phyloP scores from a whole-genome alignment of 2,329 filamentous ascomycete genomes.

The Botrytis fragariae region DNA sequence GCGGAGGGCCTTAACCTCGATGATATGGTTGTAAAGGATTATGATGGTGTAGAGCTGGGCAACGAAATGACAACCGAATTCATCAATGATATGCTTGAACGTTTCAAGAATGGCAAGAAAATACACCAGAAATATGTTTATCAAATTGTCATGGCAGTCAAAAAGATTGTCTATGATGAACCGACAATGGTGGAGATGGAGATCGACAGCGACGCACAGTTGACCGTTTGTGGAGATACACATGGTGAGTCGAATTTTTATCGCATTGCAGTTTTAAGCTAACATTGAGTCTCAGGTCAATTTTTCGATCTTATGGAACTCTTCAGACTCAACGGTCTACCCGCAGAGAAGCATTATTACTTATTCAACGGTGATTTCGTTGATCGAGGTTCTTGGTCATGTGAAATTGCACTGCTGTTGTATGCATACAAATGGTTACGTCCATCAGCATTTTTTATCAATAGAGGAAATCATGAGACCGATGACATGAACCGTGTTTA shows the following conservation, averaged over 20 bases:
- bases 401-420: slow-evolving; percentile 88
- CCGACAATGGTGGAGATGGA: slow-evolving; percentile 95
- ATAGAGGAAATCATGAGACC: slow-evolving; percentile 97
- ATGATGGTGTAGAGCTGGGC: slow-evolving; percentile 78
- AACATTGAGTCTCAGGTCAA: slow-evolving; percentile 61
- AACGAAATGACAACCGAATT: slow-evolving; percentile 94
- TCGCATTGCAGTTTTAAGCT: background rate
- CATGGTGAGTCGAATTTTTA: slow-evolving; percentile 61
- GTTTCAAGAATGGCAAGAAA: slow-evolving; percentile 95
- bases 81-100: slow-evolving; percentile 92
- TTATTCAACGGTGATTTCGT: slow-evolving; percentile 99
- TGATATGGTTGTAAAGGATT: slow-evolving; percentile 79
- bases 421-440: slow-evolving; percentile 97
- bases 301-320: slow-evolving; percentile 97
- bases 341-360: slow-evolving; percentile 84
- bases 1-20: slow-evolving; percentile 88
- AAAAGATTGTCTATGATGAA: slow-evolving; percentile 86
- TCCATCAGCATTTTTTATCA: slow-evolving; percentile 86
- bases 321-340: slow-evolving; percentile 85
- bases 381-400: slow-evolving; percentile 95
- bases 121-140: slow-evolving; percentile 96
- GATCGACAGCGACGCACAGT: slow-evolving; percentile 69
- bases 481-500: slow-evolving; percentile 99
- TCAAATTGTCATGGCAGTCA: slow-evolving; percentile 88
- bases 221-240: slow-evolving; percentile 97